Evolutionary conservation across 345 rosid species (phyloP), one percentile per base, ranked within the genome.

Genomic region (Rhodomyrtus tomentosa): DNA sequence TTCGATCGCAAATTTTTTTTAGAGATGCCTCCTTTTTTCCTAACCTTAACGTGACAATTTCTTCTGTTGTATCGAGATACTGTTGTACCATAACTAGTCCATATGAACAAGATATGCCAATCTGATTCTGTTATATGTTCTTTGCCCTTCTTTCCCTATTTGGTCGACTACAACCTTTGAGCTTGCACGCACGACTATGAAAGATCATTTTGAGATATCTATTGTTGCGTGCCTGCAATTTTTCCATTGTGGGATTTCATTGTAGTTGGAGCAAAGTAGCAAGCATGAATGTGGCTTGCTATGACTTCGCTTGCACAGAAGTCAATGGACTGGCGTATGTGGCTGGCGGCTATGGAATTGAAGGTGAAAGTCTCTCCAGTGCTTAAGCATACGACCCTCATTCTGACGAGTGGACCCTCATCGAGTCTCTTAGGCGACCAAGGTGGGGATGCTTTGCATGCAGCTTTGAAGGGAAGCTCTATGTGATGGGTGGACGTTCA

Each of bases 401-500:
- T 56, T 89, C 89, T 11, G 90, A 89, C 5, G 83, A 84, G 49
- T 97, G 99, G 99, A 89, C 87, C 52, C 86, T 92, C 84, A 91
- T 95, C 45, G 94, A 97, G 90, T 88, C 92, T 86, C 91, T 97
- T 10, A 95, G 98, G 84, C 91, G 99, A 73, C 98, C 99, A 1
- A 91, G 99, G 81, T 94, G 98, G 98, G 99, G 98, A 3, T 93
- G 98, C 85, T 95, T 97, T 52, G 99, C 96, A 7, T 95, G 96
- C 40, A 76, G 95, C 52, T 90, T 97, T n/a, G 93, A 91, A 7
- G 99, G 99, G 68, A 95, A 93, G 89, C 95, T 97, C 38, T 97
- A 97, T 32, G 96, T 97, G 48, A 93, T 97, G 94, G 99, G 99
- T 52, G 99, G 99, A 58, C 96, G 99, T 85, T 97, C 99, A 7